Percentiles rank a stretch among this genome's conserved stretches.
Conservation (phyloP, 1,284 basidiomycete genomes). For the Irpex sp. region DNA sequence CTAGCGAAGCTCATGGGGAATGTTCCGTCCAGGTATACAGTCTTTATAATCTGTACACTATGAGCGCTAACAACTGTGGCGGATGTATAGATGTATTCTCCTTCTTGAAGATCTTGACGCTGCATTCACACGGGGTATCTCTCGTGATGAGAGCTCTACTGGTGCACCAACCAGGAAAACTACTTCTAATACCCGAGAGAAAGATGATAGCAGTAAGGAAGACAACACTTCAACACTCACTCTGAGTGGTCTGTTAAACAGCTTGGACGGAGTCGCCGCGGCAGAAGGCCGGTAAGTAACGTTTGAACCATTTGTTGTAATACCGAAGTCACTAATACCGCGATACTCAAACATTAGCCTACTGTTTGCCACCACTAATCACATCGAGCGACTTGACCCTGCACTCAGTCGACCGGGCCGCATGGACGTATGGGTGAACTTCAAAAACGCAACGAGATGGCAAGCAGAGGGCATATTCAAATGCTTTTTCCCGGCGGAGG, state of each 20-base stretch:
- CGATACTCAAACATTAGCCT: constrained; percentile 39
- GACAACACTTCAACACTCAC: constrained; percentile 77
- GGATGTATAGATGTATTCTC: constrained; percentile 65
- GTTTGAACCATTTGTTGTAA: not conserved
- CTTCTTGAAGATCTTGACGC: constrained; percentile 87
- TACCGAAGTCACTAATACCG: not conserved
- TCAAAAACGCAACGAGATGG: constrained; percentile 82
- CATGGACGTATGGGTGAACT: constrained; percentile 88
- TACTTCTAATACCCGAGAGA: constrained; percentile 32
- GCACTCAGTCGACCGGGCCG: constrained; percentile 77
- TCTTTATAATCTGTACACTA: not conserved
- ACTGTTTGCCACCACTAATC: constrained; percentile 81
- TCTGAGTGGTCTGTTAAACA: constrained; percentile 78
- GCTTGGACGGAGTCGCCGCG: constrained; percentile 83
- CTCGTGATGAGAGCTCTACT: constrained; percentile 74
- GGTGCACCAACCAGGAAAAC: constrained; percentile 49
- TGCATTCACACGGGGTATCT: constrained; percentile 79
- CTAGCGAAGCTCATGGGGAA: constrained; percentile 79
- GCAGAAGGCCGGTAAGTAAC: constrained; percentile 73
- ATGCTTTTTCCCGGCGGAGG: constrained; percentile 81
- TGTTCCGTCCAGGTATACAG: constrained; percentile 69
- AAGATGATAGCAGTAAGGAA: constrained; percentile 34
- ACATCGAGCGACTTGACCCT: constrained; percentile 82
- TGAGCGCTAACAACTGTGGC: constrained; percentile 12
- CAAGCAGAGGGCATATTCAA: constrained; percentile 89